phyloP scores from a whole-genome alignment of 2,329 filamentous ascomycete genomes.

The Colletotrichum sansevieriae region DNA sequence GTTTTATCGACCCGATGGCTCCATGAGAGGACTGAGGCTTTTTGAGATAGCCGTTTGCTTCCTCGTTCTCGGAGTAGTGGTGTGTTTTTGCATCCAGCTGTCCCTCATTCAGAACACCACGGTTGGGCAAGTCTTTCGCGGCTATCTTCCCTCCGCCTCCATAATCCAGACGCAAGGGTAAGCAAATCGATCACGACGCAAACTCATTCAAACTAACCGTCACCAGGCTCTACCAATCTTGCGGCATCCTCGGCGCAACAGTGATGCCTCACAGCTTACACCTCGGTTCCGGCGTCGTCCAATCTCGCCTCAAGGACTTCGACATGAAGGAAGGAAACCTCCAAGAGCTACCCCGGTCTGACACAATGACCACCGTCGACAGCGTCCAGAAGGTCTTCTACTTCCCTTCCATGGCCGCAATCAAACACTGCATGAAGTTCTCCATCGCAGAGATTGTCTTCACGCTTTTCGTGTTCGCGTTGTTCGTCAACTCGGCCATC shows the following conservation, averaged over 20 bases:
- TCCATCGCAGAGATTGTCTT: constrained; percentile 78
- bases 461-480: constrained; percentile 83
- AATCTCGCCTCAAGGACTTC: constrained; percentile 74
- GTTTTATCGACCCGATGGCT: constrained; percentile 72
- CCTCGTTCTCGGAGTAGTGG: constrained; percentile 74
- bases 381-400: constrained; percentile 69
- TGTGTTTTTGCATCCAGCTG: constrained; percentile 79
- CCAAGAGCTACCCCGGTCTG: constrained; percentile 50
- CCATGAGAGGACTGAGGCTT: constrained; percentile 68
- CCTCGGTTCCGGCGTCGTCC: constrained; percentile 77
- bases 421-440: constrained; percentile 81
- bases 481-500: constrained; percentile 88
- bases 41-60: constrained; percentile 75
- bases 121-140: constrained; percentile 71
- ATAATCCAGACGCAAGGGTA: constrained; percentile 69
- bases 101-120: constrained; percentile 69
- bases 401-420: constrained; percentile 77
- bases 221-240: constrained; percentile 71
- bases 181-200: constrained; percentile 25
- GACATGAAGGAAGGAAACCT: constrained; percentile 65
- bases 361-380: constrained; percentile 48
- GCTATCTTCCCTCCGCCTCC: constrained; percentile 73
- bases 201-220: constrained; percentile 21
- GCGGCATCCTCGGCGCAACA: constrained; percentile 82
- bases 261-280: constrained; percentile 81